phyloP scores from a whole-genome alignment of 257 asterid genomes.

The Anisodus acutangulus region DNA sequence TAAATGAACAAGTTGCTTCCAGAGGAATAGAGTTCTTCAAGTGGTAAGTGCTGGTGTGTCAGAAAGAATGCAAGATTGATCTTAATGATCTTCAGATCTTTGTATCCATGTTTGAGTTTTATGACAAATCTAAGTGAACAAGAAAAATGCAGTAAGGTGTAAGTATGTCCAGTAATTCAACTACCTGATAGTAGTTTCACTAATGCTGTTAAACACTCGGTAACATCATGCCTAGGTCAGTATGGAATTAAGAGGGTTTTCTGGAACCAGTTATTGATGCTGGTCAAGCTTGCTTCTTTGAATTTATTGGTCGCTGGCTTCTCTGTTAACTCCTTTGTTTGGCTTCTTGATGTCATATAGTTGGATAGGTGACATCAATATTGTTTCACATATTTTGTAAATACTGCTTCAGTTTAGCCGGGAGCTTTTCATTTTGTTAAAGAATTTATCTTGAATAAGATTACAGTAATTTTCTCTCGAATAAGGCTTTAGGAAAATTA shows the following conservation, averaged over 20 bases:
- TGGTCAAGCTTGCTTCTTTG: background rate
- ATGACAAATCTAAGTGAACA: background rate
- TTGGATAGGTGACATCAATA: background rate
- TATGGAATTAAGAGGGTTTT: too few species aligned
- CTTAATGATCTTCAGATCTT: background rate
- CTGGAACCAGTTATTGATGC: background rate
- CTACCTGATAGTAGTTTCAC: background rate
- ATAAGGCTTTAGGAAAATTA: background rate
- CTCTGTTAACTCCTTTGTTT: slow-evolving; percentile 13
- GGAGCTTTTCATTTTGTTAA: too few species aligned
- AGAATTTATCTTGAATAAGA: too few species aligned
- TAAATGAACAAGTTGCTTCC: slow-evolving; percentile 65
- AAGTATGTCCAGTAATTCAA: background rate
- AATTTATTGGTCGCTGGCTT: background rate
- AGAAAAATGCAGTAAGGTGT: background rate
- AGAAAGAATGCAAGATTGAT: background rate
- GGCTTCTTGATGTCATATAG: background rate
- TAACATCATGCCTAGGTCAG: slow-evolving; percentile 11
- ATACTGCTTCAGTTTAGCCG: background rate
- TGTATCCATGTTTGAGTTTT: background rate
- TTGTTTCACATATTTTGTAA: background rate
- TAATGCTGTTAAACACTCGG: background rate
- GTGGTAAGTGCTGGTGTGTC: slow-evolving; percentile 51
- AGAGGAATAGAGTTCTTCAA: slow-evolving; percentile 80
- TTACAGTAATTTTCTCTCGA: too few species aligned